phyloP scores from a whole-genome alignment of 169 alveolate species.

The Plasmodium gaboni region DNA sequence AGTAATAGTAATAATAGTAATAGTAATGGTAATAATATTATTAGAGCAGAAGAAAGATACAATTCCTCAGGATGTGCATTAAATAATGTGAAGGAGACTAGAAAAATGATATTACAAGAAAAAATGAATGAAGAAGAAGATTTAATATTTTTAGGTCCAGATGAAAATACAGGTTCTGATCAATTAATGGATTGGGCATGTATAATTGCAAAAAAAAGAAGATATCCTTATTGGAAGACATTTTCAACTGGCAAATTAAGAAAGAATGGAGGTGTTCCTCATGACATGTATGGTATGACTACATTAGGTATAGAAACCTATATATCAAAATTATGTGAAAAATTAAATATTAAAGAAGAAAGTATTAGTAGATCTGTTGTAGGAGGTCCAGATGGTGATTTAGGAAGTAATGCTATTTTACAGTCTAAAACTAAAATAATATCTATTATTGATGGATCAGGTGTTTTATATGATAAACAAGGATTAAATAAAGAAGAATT shows the following conservation, averaged over 20 bases:
- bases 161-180: constrained; percentile 89
- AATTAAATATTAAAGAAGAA: constrained; percentile 82
- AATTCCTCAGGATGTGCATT: too few species aligned
- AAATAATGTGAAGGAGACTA: neutral
- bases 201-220: constrained; percentile 84
- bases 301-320: constrained; percentile 85
- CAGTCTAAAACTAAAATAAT: constrained; percentile 86
- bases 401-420: constrained; percentile 90
- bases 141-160: constrained; percentile 83
- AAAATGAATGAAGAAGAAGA: constrained; percentile 32
- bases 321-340: constrained; percentile 79
- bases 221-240: constrained; percentile 86
- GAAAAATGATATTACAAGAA: neutral
- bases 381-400: constrained; percentile 94
- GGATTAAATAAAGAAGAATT: constrained; percentile 88
- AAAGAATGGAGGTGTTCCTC: constrained; percentile 92
- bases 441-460: constrained; percentile 90
- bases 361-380: constrained; percentile 86
- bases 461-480: constrained; percentile 89
- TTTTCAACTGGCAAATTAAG: constrained; percentile 91
- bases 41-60: constrained; percentile 24
- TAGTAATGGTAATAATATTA: neutral
- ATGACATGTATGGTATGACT: constrained; percentile 92
- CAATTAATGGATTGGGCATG: constrained; percentile 92
- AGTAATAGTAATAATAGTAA: neutral